Conservation (phyloP, 2,329 filamentous ascomycete species). For the Aspergillus luchuensis region DNA sequence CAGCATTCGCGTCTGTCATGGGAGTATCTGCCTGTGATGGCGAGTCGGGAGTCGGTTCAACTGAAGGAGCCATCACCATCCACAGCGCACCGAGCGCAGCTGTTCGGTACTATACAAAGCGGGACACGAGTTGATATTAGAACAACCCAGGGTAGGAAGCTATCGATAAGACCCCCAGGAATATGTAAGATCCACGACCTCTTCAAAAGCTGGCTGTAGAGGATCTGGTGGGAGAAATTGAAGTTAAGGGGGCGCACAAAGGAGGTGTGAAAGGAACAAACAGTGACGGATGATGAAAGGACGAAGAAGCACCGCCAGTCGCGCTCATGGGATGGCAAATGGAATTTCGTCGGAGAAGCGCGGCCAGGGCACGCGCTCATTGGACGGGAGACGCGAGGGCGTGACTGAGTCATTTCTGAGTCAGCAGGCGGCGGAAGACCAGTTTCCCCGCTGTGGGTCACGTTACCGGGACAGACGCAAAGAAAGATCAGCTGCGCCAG, state of each 20-base stretch:
- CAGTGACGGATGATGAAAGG: slow-evolving; percentile 19
- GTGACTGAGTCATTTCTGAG: slow-evolving; percentile 31
- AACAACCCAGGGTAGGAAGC: neutral
- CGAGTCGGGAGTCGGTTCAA: slow-evolving; percentile 40
- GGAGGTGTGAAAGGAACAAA: neutral
- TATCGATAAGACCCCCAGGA: neutral
- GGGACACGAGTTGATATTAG: neutral
- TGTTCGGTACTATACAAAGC: slow-evolving; percentile 2
- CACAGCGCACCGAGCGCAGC: slow-evolving; percentile 31
- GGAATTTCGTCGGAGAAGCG: slow-evolving; percentile 31
- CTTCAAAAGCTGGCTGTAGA: neutral
- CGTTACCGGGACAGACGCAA: slow-evolving; percentile 42
- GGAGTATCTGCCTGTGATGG: slow-evolving; percentile 50
- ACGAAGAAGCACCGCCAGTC: slow-evolving; percentile 29
- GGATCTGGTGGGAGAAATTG: neutral
- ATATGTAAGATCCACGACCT: neutral
- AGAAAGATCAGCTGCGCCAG: slow-evolving; percentile 31
- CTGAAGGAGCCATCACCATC: slow-evolving; percentile 45
- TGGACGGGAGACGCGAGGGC: slow-evolving; percentile 28
- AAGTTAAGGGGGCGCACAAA: neutral
- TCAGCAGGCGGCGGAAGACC: slow-evolving; percentile 26
- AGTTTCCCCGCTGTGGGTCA: slow-evolving; percentile 40
- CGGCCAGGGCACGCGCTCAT: slow-evolving; percentile 38
- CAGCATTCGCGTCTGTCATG: slow-evolving; percentile 48
- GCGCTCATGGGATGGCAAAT: slow-evolving; percentile 38